phyloP scores from a whole-genome alignment of 192 early-diverging fungal genomes.

The Rhizophagus sp. region DNA sequence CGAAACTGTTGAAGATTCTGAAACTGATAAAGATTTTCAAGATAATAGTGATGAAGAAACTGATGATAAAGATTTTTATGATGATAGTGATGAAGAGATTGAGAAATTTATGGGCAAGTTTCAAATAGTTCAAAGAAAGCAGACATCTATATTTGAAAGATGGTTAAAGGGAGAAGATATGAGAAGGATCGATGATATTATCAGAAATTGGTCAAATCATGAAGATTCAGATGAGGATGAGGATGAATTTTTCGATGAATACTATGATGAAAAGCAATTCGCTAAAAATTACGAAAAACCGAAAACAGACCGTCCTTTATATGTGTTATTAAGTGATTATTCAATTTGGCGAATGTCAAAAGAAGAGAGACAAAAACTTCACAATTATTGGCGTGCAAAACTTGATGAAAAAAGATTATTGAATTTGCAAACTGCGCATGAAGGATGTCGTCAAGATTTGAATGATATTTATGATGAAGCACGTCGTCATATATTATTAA shows the following conservation, averaged over 20 bases:
- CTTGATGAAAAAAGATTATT: conserved; percentile 32
- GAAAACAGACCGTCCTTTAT: conserved; percentile 29
- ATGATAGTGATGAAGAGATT: too few species aligned
- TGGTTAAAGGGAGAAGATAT: conserved; percentile 20
- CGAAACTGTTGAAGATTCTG: neutral
- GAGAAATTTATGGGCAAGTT: too few species aligned
- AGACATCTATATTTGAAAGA: neutral
- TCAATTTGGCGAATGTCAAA: conserved; percentile 55
- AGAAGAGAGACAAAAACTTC: conserved; percentile 41
- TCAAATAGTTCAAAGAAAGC: conserved; percentile 7
- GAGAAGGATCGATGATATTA: too few species aligned
- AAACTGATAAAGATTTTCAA: too few species aligned
- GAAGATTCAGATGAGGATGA: too few species aligned
- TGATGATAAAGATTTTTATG: too few species aligned
- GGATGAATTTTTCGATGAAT: neutral
- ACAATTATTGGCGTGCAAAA: conserved; percentile 36
- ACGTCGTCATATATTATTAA: conserved; percentile 33
- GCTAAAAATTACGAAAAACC: neutral
- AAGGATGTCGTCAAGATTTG: conserved; percentile 4
- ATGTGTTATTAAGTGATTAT: conserved; percentile 29
- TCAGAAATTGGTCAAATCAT: too few species aligned
- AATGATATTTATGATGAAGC: conserved; percentile 37
- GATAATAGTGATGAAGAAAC: too few species aligned
- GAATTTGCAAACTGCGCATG: neutral
- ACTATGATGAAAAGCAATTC: neutral